Evolutionary conservation across 139 green algal species (phyloP), one percentile per base, ranked within the genome.

Genomic region (Tetratostichococcus sp.): DNA sequence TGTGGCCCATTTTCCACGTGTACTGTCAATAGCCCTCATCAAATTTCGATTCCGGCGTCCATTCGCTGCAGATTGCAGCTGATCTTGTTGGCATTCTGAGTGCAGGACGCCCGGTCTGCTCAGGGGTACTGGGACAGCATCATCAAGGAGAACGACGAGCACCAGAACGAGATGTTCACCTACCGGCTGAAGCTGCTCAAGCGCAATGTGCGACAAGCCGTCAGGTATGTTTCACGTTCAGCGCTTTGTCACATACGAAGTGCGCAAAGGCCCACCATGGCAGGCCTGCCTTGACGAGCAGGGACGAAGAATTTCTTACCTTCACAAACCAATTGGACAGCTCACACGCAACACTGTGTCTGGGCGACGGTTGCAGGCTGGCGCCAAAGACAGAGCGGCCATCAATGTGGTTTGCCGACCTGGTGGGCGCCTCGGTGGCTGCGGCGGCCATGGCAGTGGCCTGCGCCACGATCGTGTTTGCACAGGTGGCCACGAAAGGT

Each of bases 181-280:
- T 69, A 81, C 65, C 50, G 70, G 70, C 43, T 81, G 30, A 77
- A 74, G 43, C 35, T 76, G n/a, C 50, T 81, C 32, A 81, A 81
- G 66, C 65, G 70, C 42, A 69, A 81, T 42, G 71, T 72, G 11
- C 69, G 50, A 17, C 35, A 43, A 22, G 77, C 71, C 0, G 57
- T 77, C 17, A 73, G 43, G 6, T 58, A 34, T 16, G 28, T 2
- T 33, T 22, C 62, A 34, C 17, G 25, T 30, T 6, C 25, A 66
- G 17, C 39, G 17, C n/a, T n/a, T n/a, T n/a, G n/a, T n/a, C n/a
- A n/a, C n/a, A n/a, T n/a, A n/a, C n/a, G n/a, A n/a, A n/a, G n/a
- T n/a, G n/a, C n/a, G n/a, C n/a, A n/a, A n/a, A n/a, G n/a, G n/a
- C n/a, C n/a, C n/a, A n/a, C n/a, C n/a, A n/a, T n/a, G n/a, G n/a